These are phyloP conservation scores for Colletotrichum limetticola DNA, from an alignment of 2,329 filamentous ascomycete species.

Conservation along the genomic window DNA sequence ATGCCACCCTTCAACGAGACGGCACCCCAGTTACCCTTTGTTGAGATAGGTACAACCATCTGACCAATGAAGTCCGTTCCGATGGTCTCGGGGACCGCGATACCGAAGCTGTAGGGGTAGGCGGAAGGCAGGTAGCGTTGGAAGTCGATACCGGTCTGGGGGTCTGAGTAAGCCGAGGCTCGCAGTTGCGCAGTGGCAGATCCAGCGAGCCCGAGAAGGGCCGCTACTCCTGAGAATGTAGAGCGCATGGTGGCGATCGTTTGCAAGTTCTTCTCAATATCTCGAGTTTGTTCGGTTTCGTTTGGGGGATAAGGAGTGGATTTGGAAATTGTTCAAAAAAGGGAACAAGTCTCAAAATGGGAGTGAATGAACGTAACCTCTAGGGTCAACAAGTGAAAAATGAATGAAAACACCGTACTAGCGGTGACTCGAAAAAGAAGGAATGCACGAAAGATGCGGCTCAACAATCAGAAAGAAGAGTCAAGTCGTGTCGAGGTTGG, in stretches of 20 bases:
- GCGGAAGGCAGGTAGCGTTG: slow-evolving; percentile 29
- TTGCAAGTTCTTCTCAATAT: neutral
- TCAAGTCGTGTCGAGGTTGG: neutral
- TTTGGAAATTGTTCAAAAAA: slow-evolving; percentile 1
- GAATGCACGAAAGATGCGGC: slow-evolving; percentile 22
- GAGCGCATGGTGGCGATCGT: slow-evolving; percentile 30
- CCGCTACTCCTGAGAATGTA: slow-evolving; percentile 26
- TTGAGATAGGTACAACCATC: slow-evolving; percentile 50
- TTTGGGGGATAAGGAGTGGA: neutral
- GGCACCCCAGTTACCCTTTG: slow-evolving; percentile 58
- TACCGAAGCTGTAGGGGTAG: slow-evolving; percentile 57
- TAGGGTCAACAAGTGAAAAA: slow-evolving; percentile 25
- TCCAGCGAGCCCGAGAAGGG: slow-evolving; percentile 37
- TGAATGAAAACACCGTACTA: slow-evolving; percentile 30
- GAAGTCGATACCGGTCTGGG: slow-evolving; percentile 53
- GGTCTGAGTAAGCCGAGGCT: slow-evolving; percentile 50
- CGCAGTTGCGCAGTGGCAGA: slow-evolving; percentile 39
- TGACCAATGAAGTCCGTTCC: slow-evolving; percentile 65
- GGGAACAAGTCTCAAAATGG: neutral
- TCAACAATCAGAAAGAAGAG: neutral
- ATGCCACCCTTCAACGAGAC: slow-evolving; percentile 59
- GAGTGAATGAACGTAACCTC: slow-evolving; percentile 28
- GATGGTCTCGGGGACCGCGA: slow-evolving; percentile 60
- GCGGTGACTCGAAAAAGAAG: slow-evolving; percentile 27
- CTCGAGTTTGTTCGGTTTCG: neutral